Percentiles rank a stretch among this genome's conserved stretches.
phyloP scores from a whole-genome alignment of 164 flowering plant genomes.

The Vitis cinerea region DNA sequence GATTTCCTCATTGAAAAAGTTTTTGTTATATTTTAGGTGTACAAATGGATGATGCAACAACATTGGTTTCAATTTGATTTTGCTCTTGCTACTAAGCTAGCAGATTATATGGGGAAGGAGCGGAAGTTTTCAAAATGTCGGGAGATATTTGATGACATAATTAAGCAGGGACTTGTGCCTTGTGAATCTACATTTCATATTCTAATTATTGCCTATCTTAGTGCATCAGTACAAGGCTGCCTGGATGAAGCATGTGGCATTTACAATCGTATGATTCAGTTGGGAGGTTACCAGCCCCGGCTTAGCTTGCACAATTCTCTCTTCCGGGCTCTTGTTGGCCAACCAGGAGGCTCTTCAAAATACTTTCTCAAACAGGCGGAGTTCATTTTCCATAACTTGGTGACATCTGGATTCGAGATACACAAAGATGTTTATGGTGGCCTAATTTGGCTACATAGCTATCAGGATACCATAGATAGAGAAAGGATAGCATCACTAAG shows the following conservation, averaged over 20 bases:
- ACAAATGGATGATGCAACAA: conserved; percentile 93
- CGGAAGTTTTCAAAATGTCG: conserved; percentile 75
- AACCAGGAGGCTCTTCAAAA: conserved; percentile 60
- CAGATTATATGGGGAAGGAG: conserved; percentile 90
- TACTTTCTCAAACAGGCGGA: conserved; percentile 82
- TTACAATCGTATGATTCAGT: conserved; percentile 90
- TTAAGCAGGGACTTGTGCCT: conserved; percentile 81
- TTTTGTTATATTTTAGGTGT: conserved; percentile 53
- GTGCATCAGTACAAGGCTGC: conserved; percentile 60
- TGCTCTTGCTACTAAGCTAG: conserved; percentile 82
- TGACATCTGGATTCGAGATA: conserved; percentile 63
- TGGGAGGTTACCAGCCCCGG: conserved; percentile 82
- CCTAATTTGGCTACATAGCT: conserved; percentile 89
- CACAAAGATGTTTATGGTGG: conserved; percentile 79
- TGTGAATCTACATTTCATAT: conserved; percentile 89
- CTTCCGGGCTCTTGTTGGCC: conserved; percentile 74
- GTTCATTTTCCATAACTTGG: conserved; percentile 79
- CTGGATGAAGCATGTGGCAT: conserved; percentile 84
- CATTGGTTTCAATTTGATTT: conserved; percentile 85
- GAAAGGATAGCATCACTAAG: conserved; percentile 57
- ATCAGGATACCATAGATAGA: conserved; percentile 73
- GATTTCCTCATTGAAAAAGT: neutral
- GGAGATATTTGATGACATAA: conserved; percentile 81
- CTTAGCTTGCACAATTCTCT: conserved; percentile 84
- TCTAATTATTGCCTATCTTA: conserved; percentile 75